Percentiles rank a stretch among this genome's conserved stretches.
Conservation (phyloP, 2,329 filamentous ascomycete species). For the Sarocladium oryzae region DNA sequence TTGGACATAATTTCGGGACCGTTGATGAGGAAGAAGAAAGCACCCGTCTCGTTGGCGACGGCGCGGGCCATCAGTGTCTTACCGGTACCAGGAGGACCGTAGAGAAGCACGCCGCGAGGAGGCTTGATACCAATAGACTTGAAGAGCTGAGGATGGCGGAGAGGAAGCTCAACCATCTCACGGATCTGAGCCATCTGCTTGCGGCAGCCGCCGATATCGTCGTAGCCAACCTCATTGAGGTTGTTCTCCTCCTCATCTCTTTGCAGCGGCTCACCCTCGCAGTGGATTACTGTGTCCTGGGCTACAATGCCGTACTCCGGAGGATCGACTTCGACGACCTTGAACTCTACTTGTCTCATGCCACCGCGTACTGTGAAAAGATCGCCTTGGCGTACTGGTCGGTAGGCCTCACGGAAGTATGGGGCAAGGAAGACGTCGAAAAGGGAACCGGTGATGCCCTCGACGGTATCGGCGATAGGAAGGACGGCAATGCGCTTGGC, state of each 20-base stretch:
- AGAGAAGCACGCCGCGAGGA: conserved; percentile 93
- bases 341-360: conserved; percentile 99
- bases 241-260: conserved; percentile 99
- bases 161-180: conserved; percentile 93
- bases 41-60: conserved; percentile 96
- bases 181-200: conserved; percentile 99
- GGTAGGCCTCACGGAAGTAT: conserved; percentile 98
- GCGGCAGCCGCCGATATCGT: conserved; percentile 97
- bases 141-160: conserved; percentile 97
- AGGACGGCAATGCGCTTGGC: conserved; percentile 98
- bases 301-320: conserved; percentile 98
- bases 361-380: conserved; percentile 95
- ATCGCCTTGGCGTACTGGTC: conserved; percentile 93
- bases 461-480: conserved; percentile 95
- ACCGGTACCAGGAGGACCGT: conserved; percentile 95
- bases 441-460: conserved; percentile 93
- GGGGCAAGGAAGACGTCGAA: conserved; percentile 99
- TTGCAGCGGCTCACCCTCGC: conserved; percentile 85
- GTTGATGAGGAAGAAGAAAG: conserved; percentile 99
- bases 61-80: conserved; percentile 99
- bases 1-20: conserved; percentile 99
- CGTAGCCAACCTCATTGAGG: conserved; percentile 97
- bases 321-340: conserved; percentile 97
- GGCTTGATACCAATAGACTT: conserved; percentile 99
- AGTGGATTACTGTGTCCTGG: conserved; percentile 98